Evolutionary conservation across 345 rosid species (phyloP).

Genomic region (Leavenworthia alabamica): DNA sequence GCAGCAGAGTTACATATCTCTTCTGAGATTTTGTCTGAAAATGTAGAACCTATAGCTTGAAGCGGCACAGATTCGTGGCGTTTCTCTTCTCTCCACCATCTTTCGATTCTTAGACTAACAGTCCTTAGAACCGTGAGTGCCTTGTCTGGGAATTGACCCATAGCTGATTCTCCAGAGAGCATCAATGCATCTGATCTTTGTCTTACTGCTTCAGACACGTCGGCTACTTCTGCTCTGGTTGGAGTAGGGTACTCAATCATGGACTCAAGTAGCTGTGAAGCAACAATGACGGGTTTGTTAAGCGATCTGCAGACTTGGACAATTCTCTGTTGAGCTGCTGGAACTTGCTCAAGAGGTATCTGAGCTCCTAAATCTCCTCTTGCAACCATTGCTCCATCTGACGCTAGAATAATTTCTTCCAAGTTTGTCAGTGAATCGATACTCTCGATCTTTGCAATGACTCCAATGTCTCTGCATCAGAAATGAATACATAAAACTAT

Average conservation of each 20-base stretch:
- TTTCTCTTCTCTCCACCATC: slow-evolving; percentile 98
- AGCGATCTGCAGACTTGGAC: slow-evolving; percentile 84
- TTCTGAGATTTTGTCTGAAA: slow-evolving; percentile 79
- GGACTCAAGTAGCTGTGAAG: slow-evolving; percentile 93
- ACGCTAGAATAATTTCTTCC: slow-evolving; percentile 81
- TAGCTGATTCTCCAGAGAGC: slow-evolving; percentile 99
- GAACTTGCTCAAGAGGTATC: slow-evolving; percentile 90
- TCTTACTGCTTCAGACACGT: slow-evolving; percentile 97
- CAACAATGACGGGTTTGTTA: slow-evolving; percentile 92
- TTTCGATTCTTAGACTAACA: slow-evolving; percentile 91
- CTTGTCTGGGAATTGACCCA: slow-evolving; percentile 99
- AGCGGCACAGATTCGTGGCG: slow-evolving; percentile 72
- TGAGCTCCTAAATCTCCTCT: neutral
- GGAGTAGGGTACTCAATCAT: slow-evolving; percentile 99
- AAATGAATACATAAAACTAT: neutral
- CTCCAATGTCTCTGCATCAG: slow-evolving; percentile 65
- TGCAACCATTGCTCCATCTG: slow-evolving; percentile 60
- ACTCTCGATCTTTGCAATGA: slow-evolving; percentile 96
- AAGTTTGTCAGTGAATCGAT: slow-evolving; percentile 81
- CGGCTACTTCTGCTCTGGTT: slow-evolving; percentile 99
- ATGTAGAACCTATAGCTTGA: slow-evolving; percentile 58
- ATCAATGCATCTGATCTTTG: slow-evolving; percentile 95
- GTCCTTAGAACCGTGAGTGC: slow-evolving; percentile 84
- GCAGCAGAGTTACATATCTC: slow-evolving; percentile 97
- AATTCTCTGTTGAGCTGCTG: slow-evolving; percentile 82